These are phyloP conservation scores for Acidiella bohemica DNA, from an alignment of 495 filamentous ascomycete species.

Conservation along the genomic window DNA sequence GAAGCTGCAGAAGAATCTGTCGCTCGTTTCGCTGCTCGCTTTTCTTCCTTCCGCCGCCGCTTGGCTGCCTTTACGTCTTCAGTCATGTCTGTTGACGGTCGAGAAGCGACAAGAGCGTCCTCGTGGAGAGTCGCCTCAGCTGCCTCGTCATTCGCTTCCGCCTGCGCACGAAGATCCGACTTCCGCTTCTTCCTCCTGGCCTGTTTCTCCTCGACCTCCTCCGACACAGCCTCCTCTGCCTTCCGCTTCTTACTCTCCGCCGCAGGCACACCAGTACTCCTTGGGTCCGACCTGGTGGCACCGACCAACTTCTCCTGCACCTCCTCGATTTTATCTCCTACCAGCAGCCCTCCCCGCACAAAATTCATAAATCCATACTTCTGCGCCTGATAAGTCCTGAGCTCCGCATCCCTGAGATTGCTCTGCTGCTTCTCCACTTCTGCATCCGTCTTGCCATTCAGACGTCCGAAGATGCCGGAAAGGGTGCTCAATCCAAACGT, in stretches of 20 bases:
- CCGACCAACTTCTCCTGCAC: slow-evolving; percentile 4
- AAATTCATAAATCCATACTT: slow-evolving; percentile 67
- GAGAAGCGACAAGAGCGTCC: too few relatives aligned
- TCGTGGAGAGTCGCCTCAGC: slow-evolving; percentile 29
- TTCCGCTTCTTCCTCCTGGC: slow-evolving; percentile 23
- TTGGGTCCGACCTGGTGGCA: not conserved
- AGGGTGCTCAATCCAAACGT: slow-evolving; percentile 73
- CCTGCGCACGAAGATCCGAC: not conserved
- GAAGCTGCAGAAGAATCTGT: slow-evolving; percentile 15
- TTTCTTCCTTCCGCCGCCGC: slow-evolving; percentile 8
- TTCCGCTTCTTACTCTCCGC: slow-evolving; percentile 22
- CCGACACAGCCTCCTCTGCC: slow-evolving; percentile 18
- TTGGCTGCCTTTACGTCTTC: slow-evolving; percentile 23
- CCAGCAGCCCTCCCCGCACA: slow-evolving; percentile 64
- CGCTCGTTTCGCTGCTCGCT: not conserved
- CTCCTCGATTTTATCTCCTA: slow-evolving; percentile 44
- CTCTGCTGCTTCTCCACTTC: slow-evolving; percentile 51
- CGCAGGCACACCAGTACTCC: slow-evolving; percentile 12
- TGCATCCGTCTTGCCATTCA: slow-evolving; percentile 74
- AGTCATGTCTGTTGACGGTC: too few relatives aligned
- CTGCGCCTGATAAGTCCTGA: slow-evolving; percentile 50
- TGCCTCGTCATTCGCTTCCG: slow-evolving; percentile 15
- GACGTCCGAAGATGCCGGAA: slow-evolving; percentile 65
- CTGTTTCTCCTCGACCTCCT: slow-evolving; percentile 17
- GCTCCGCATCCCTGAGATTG: slow-evolving; percentile 45